Conservation (phyloP, 306 rosid genomes). For the Cicer chorassanicum region DNA sequence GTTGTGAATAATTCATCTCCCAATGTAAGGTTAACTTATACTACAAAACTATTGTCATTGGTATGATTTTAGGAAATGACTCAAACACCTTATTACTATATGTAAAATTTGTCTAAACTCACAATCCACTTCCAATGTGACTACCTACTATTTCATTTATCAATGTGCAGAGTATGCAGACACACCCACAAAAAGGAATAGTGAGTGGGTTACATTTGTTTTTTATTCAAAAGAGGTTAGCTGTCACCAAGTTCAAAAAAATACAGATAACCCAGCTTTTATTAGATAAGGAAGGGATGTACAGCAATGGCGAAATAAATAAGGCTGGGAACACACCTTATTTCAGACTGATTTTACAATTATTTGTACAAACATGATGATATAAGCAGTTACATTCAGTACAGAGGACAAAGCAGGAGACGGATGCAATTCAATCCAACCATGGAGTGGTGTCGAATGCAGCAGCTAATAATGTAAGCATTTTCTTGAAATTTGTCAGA, state of each 20-base stretch:
- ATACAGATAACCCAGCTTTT: conserved; percentile 38
- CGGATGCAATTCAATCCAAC: conserved; percentile 46
- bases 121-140: conserved; percentile 5
- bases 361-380: conserved; percentile 42
- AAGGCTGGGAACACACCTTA: conserved; percentile 38
- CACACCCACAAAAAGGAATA: background rate
- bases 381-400: conserved; percentile 43
- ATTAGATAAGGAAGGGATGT: conserved; percentile 40
- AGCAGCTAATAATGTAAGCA: conserved; percentile 43
- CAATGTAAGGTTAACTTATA: background rate
- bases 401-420: conserved; percentile 45
- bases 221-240: conserved; percentile 2
- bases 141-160: conserved; percentile 18
- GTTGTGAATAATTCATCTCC: background rate
- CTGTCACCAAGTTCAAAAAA: conserved; percentile 21
- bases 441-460: conserved; percentile 44
- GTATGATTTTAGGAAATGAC: background rate
- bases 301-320: conserved; percentile 32
- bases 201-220: conserved; percentile 11
- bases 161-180: background rate
- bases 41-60: background rate
- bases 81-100: background rate
- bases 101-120: conserved; percentile 1
- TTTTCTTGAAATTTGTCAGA: conserved; percentile 45
- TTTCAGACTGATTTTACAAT: conserved; percentile 47